Base-by-base conservation (phyloP, 169 alveolate genomes). In the Plasmodium reichenowi region DNA sequence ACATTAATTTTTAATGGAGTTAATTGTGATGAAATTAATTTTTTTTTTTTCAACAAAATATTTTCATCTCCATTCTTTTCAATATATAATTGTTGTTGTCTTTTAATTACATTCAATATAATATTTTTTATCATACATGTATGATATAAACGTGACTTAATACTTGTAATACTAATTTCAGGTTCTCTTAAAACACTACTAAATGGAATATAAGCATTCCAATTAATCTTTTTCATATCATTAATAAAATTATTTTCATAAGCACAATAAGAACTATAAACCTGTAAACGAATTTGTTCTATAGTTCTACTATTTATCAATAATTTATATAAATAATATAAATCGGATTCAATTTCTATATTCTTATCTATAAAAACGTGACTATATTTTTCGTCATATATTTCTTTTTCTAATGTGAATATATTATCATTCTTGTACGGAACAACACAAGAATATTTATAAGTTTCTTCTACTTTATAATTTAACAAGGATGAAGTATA, bases 31-130 rank as follows among this genome's bases (percentile, higher is more conserved):
- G 91, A 73, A 32, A 38, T 43, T 22, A 70, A 6, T 58, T 83
- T 83, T 32, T 83, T 83, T 29, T 83, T 83, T 72, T 83, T 83
- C 52, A 83, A 83, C 38, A 83, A 62, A 2, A 83, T 83, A 83
- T 83, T 83, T 56, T 83, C 70, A 71, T 83, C 91, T 29, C 91
- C 91, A 24, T 83, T 67, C 17, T 83, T 83, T 83, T 83, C 91
- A 48, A 83, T 83, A 70, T 83, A 83, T 73, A 83, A 47, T 45
- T 83, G 91, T 67, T 83, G 91, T 26, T 83, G 91, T 48, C 78
- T 83, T 83, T 83, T 67, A 56, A 83, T 83, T 2, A 83, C 74
- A 59, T 32, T 83, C 4, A 83, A 20, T 17, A 83, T 83, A 62
- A 83, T 83, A 43, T 83, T 83, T 83, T 83, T 83, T 54, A 83